Evolutionary conservation across 495 filamentous ascomycete genomes (phyloP), one percentile per base, ranked within the genome.

Genomic region (Penicillium psychrofluorescens): DNA sequence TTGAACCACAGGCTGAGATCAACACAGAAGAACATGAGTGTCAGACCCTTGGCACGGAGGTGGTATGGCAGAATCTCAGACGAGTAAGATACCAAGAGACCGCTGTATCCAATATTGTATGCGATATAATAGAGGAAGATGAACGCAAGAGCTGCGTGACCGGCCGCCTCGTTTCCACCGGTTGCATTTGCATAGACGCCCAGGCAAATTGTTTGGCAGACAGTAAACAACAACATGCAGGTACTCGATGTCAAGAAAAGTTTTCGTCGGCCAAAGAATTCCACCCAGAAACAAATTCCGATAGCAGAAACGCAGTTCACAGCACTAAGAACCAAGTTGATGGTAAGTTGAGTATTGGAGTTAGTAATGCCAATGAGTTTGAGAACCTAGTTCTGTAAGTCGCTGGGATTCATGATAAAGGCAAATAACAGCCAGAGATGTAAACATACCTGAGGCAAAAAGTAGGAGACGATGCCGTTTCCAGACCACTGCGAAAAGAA

Each of bases 11-110:
- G 45, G 33, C 46, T 50, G 12, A 53, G 44, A 55, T 84, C 77
- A 35, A 83, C 73, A 13, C 73, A 79, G 43, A 84, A 69, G 57
- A 78, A 79, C 69, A 75, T 77, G 41, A 79, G 63, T 64, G 82
- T 79, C 64, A 85, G 75, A 35, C 81, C 80, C 68, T 83, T 86
- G 34, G 81, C 80, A 16, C 80, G 75, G 34, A 85, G 67, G 35
- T 75, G 72, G 66, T 79, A 87, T 0, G 80, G 80, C 15, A 83
- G 62, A 34, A 86, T 75, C 67, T 85, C 81, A 14, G 80, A 67
- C 2, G 75, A 74, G 54, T 81, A 81, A 11, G 81, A 76, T 38
- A 83, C 75, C 27, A 84, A 63, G 44, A 85, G 56, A 33, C 79
- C 76, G 9, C 75, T 79, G 62, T 74, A 81, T 28, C 72, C 75